Percentiles rank a stretch among this genome's conserved stretches.
Evolutionary conservation across 148 eudicot species (phyloP).

Genomic region (Tetragonia tetragonoides): DNA sequence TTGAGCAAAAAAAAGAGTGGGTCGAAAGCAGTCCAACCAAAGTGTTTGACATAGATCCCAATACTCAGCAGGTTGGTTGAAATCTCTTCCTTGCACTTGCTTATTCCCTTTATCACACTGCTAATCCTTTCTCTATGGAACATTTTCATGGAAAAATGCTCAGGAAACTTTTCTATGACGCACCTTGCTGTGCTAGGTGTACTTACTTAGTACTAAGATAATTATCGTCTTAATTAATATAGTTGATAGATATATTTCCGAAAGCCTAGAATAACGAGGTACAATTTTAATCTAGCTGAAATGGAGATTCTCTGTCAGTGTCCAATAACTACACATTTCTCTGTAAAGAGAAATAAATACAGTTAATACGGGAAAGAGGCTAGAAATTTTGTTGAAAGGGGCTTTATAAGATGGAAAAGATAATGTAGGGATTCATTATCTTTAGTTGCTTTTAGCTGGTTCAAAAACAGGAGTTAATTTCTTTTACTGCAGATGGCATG

Average conservation of each 20-base stretch:
- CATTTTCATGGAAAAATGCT: background rate
- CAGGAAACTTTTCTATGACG: background rate
- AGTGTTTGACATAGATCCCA: conserved; percentile 80
- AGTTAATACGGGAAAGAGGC: background rate
- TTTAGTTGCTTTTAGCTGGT: background rate
- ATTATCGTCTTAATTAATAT: background rate
- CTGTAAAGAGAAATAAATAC: background rate
- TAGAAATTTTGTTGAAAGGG: too few species aligned
- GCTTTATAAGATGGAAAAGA: too few species aligned
- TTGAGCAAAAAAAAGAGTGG: conserved; percentile 69
- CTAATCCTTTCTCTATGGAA: background rate
- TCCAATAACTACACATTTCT: background rate
- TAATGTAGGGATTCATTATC: too few species aligned
- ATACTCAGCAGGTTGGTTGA: conserved; percentile 69
- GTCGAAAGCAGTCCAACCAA: conserved; percentile 94
- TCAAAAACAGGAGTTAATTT: background rate
- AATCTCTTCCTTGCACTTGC: background rate
- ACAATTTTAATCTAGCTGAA: background rate
- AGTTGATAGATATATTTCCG: background rate
- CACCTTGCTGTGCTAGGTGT: background rate
- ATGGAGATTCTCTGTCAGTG: background rate
- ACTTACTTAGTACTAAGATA: background rate
- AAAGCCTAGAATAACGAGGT: background rate
- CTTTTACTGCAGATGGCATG: too few species aligned
- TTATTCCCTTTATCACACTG: background rate